Conservation (phyloP, 495 filamentous ascomycete species). For the Penicillium tannophilum region DNA sequence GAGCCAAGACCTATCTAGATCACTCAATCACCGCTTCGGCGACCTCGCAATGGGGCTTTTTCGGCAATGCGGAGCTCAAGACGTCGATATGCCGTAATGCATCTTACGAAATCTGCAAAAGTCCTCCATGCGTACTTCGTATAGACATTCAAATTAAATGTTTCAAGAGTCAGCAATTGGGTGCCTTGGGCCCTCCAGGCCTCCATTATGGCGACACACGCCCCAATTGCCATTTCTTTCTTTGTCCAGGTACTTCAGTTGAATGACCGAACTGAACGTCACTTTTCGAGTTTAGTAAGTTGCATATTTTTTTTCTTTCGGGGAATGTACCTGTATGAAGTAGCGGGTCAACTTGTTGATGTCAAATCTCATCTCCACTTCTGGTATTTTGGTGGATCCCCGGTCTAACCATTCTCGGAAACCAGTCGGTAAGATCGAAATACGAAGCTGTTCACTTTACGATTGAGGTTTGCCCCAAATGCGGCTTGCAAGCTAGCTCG, state of each 20-base stretch:
- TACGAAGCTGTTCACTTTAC: neutral
- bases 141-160: neutral
- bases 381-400: neutral
- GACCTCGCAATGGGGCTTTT: neutral
- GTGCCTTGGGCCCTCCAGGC: neutral
- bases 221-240: neutral
- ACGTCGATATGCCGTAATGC: neutral
- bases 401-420: neutral
- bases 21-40: neutral
- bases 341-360: neutral
- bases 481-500: neutral
- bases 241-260: neutral
- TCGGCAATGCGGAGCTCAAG: neutral
- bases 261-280: neutral
- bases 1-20: neutral
- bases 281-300: neutral
- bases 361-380: conserved; percentile 2
- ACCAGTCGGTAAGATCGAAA: neutral
- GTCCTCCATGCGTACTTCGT: neutral
- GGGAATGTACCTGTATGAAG: neutral
- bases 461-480: neutral
- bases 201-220: neutral
- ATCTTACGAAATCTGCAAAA: neutral
- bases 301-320: neutral
- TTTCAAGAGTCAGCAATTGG: neutral